Evolutionary conservation across 768 basidiomycete genomes (phyloP).

Genomic region (Phaeolepiota aurea): DNA sequence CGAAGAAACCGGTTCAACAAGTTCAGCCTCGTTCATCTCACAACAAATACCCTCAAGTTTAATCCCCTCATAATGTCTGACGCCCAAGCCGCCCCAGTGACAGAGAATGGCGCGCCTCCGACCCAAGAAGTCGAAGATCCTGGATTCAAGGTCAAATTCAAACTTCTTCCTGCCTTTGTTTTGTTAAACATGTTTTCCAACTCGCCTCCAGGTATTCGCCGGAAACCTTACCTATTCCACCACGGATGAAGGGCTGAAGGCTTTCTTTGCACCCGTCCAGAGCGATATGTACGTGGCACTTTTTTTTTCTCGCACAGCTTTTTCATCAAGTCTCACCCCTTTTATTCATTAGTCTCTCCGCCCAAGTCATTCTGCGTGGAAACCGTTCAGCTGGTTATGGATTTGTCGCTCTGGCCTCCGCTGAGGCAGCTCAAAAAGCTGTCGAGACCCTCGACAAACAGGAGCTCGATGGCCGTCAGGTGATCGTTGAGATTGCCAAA

Average conservation of each 20-base stretch:
- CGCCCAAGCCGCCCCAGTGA: slow-evolving; percentile 79
- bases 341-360: slow-evolving; percentile 55
- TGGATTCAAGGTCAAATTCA: slow-evolving; percentile 76
- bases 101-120: slow-evolving; percentile 79
- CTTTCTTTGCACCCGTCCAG: slow-evolving; percentile 85
- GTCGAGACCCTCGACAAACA: slow-evolving; percentile 80
- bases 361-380: slow-evolving; percentile 82
- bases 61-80: slow-evolving; percentile 74
- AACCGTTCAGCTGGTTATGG: slow-evolving; percentile 86
- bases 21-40: slow-evolving; percentile 50
- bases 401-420: slow-evolving; percentile 77
- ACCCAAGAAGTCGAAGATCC: slow-evolving; percentile 70
- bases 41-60: slow-evolving; percentile 45
- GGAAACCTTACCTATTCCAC: slow-evolving; percentile 94
- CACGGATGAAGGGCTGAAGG: slow-evolving; percentile 90
- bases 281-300: slow-evolving; percentile 73
- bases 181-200: background rate
- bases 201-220: slow-evolving; percentile 66
- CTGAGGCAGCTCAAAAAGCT: slow-evolving; percentile 80
- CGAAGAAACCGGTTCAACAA: slow-evolving; percentile 80
- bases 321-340: slow-evolving; percentile 14
- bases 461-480: slow-evolving; percentile 82
- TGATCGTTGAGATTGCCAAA: slow-evolving; percentile 91
- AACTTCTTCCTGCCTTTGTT: slow-evolving; percentile 11
- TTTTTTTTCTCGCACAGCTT: slow-evolving; percentile 40